Evolutionary conservation across 495 filamentous ascomycete genomes (phyloP).

Genomic region (Penicillium diatomitis): DNA sequence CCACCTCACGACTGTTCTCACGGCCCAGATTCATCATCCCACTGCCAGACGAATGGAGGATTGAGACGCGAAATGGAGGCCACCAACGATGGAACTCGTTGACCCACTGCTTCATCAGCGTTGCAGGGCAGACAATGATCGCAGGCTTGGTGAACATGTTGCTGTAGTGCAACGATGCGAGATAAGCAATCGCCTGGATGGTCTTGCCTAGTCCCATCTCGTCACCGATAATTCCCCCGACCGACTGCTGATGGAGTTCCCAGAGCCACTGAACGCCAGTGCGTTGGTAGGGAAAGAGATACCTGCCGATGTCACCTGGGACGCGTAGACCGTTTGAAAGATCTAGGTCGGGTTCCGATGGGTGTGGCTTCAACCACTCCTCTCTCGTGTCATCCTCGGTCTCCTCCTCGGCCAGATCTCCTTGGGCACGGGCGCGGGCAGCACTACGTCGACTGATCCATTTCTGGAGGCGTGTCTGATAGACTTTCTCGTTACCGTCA

Average conservation of each 20-base stretch:
- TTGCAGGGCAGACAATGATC: slow-evolving; percentile 86
- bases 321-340: slow-evolving; percentile 68
- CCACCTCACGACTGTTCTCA: slow-evolving; percentile 65
- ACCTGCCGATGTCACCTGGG: slow-evolving; percentile 84
- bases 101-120: slow-evolving; percentile 93
- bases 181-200: slow-evolving; percentile 83
- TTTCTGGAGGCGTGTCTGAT: slow-evolving; percentile 61
- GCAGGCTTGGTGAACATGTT: slow-evolving; percentile 72
- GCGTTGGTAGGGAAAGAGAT: slow-evolving; percentile 90
- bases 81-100: slow-evolving; percentile 98
- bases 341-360: slow-evolving; percentile 60
- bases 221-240: slow-evolving; percentile 91
- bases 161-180: slow-evolving; percentile 86
- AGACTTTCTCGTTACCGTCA: slow-evolving; percentile 82
- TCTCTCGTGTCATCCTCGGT: slow-evolving; percentile 25
- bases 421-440: slow-evolving; percentile 46
- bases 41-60: slow-evolving; percentile 88
- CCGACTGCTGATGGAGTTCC: slow-evolving; percentile 78
- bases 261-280: slow-evolving; percentile 95
- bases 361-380: slow-evolving; percentile 84
- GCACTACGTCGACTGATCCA: slow-evolving; percentile 65
- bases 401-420: slow-evolving; percentile 12
- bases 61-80: slow-evolving; percentile 89
- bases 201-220: slow-evolving; percentile 99
- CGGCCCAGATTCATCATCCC: slow-evolving; percentile 79